phyloP scores from a whole-genome alignment of 192 early-diverging fungal species.

The Coemansia sp. region DNA sequence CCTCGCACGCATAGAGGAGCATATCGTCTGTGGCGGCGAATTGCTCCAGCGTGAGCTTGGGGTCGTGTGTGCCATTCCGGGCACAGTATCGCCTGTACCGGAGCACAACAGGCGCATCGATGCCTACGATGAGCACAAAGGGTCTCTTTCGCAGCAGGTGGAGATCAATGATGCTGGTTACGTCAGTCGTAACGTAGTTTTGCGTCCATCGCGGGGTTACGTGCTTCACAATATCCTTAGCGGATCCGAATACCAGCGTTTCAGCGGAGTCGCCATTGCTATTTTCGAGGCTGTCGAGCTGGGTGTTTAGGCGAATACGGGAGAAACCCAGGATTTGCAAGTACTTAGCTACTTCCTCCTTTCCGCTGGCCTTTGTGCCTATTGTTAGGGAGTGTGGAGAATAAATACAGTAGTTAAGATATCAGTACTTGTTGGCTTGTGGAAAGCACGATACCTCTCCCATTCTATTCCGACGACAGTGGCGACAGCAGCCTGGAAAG shows the following conservation, averaged over 20 bases:
- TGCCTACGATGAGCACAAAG: slow-evolving; percentile 80
- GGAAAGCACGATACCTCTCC: too few relatives aligned
- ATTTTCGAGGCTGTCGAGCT: background rate
- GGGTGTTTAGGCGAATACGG: slow-evolving; percentile 12
- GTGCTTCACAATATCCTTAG: slow-evolving; percentile 62
- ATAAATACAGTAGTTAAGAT: too few relatives aligned
- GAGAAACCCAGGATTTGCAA: slow-evolving; percentile 20
- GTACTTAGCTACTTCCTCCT: slow-evolving; percentile 42
- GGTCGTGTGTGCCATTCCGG: slow-evolving; percentile 22
- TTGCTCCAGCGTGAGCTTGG: slow-evolving; percentile 52
- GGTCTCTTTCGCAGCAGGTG: slow-evolving; percentile 63
- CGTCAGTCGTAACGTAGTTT: slow-evolving; percentile 71
- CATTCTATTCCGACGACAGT: too few relatives aligned
- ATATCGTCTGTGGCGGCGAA: slow-evolving; percentile 63
- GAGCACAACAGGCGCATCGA: slow-evolving; percentile 75
- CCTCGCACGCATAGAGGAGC: slow-evolving; percentile 44
- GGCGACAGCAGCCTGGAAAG: too few relatives aligned
- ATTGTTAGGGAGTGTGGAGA: slow-evolving; percentile 8
- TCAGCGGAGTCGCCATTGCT: background rate
- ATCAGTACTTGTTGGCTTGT: background rate
- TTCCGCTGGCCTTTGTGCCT: slow-evolving; percentile 53
- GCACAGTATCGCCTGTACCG: slow-evolving; percentile 63
- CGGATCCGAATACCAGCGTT: slow-evolving; percentile 50
- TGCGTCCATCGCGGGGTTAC: slow-evolving; percentile 76
- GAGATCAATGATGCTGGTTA: slow-evolving; percentile 59